phyloP scores from a whole-genome alignment of 345 rosid genomes.

The Eucalyptus pauciflora region DNA sequence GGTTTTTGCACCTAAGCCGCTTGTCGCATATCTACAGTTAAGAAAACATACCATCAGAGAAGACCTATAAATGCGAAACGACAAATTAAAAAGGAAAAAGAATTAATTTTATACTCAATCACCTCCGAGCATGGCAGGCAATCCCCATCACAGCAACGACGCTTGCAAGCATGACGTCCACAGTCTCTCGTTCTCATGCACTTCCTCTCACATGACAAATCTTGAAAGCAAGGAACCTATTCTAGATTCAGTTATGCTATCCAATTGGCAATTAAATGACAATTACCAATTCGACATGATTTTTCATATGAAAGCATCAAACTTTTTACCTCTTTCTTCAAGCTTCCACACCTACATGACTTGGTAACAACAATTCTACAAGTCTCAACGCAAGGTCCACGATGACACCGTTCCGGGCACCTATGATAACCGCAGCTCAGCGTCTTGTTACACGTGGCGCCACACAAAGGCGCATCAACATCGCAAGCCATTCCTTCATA shows the following conservation, averaged over 20 bases:
- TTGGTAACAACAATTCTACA: slow-evolving; percentile 70
- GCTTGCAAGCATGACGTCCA: slow-evolving; percentile 86
- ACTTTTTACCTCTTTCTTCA: slow-evolving; percentile 73
- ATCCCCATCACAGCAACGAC: slow-evolving; percentile 89
- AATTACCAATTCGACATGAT: neutral
- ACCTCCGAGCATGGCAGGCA: slow-evolving; percentile 94
- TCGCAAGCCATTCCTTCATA: slow-evolving; percentile 79
- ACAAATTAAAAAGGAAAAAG: neutral
- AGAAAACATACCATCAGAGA: neutral
- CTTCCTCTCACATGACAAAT: slow-evolving; percentile 78
- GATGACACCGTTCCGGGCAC: slow-evolving; percentile 87
- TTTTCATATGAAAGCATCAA: neutral
- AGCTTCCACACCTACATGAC: slow-evolving; percentile 64
- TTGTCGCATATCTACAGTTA: slow-evolving; percentile 61
- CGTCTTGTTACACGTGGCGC: slow-evolving; percentile 71
- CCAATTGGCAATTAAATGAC: neutral
- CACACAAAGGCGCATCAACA: slow-evolving; percentile 56
- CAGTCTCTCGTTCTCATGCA: slow-evolving; percentile 77
- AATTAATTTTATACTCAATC: neutral
- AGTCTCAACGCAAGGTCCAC: slow-evolving; percentile 70
- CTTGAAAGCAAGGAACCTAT: slow-evolving; percentile 96
- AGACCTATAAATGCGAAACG: neutral
- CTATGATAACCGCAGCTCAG: slow-evolving; percentile 64
- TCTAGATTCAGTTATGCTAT: slow-evolving; percentile 8
- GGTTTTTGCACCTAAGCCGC: slow-evolving; percentile 80